Conservation (phyloP, 345 rosid genomes). For the Arabis alpina region DNA sequence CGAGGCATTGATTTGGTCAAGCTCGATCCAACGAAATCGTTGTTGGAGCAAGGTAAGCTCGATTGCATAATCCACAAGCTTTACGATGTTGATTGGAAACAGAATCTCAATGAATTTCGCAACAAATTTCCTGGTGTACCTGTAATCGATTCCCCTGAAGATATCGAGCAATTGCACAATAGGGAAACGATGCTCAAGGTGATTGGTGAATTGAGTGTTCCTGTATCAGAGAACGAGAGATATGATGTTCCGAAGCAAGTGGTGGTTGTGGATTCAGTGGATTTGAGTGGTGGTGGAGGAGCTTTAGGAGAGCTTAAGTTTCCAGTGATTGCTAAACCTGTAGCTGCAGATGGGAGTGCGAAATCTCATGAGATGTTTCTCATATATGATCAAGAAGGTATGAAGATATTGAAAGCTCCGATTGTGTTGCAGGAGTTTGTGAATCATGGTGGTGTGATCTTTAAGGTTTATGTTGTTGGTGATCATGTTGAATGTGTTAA, state of each 20-base stretch:
- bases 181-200: conserved; percentile 67
- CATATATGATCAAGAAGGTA: conserved; percentile 57
- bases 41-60: conserved; percentile 60
- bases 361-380: conserved; percentile 57
- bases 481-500: conserved; percentile 51
- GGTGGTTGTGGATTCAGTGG: conserved; percentile 45
- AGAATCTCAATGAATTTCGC: conserved; percentile 47
- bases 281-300: conserved; percentile 32
- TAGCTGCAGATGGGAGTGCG: conserved; percentile 57
- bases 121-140: conserved; percentile 50
- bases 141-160: conserved; percentile 52
- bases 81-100: conserved; percentile 54
- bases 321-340: conserved; percentile 61
- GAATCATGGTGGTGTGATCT: conserved; percentile 69
- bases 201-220: conserved; percentile 43
- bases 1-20: conserved; percentile 50
- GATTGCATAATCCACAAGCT: conserved; percentile 69
- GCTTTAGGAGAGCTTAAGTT: conserved; percentile 48
- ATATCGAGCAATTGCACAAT: conserved; percentile 51
- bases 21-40: conserved; percentile 50
- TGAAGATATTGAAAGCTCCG: conserved; percentile 47
- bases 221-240: conserved; percentile 26
- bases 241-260: conserved; percentile 52
- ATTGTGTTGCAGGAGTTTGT: conserved; percentile 70
- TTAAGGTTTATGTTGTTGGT: conserved; percentile 68